Percentiles rank a stretch among this genome's conserved stretches.
These are phyloP conservation scores for Lyophyllum shimeji DNA, from an alignment of 768 basidiomycete genomes.

Conservation along the genomic window DNA sequence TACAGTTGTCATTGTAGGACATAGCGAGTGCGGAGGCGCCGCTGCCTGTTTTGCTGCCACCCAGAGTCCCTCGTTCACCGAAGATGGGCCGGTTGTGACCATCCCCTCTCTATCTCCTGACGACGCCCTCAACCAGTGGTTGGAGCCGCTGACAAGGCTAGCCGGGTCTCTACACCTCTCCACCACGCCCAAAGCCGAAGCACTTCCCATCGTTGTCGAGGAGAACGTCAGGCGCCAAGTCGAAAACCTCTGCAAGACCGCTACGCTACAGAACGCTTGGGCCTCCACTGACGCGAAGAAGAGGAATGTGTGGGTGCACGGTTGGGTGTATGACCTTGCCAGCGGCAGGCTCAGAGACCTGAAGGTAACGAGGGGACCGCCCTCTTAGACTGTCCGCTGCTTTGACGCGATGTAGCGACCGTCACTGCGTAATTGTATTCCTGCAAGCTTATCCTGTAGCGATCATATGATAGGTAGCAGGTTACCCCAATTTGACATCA, in stretches of 20 bases:
- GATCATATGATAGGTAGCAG: too few species aligned
- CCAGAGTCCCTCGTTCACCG: constrained; percentile 28
- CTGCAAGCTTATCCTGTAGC: not conserved
- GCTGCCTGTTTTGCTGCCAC: constrained; percentile 51
- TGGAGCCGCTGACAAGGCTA: constrained; percentile 54
- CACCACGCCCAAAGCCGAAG: constrained; percentile 31
- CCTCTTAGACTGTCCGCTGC: not conserved
- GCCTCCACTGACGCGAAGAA: constrained; percentile 37
- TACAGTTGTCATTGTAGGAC: constrained; percentile 79
- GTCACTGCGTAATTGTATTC: not conserved
- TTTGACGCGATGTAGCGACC: not conserved
- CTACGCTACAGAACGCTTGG: constrained; percentile 49
- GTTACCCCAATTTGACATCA: not conserved
- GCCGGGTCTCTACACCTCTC: constrained; percentile 46
- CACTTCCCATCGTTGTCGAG: constrained; percentile 47
- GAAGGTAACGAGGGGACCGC: constrained; percentile 41
- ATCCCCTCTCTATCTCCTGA: constrained; percentile 33
- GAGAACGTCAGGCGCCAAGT: constrained; percentile 63
- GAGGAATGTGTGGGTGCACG: constrained; percentile 59
- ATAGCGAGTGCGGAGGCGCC: constrained; percentile 82
- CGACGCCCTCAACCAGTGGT: constrained; percentile 65
- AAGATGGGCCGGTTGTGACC: constrained; percentile 31
- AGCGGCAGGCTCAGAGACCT: constrained; percentile 61
- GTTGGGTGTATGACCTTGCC: constrained; percentile 70
- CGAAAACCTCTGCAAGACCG: constrained; percentile 45